Percentiles rank a stretch among this genome's conserved stretches.
Conservation (phyloP, 2,329 filamentous ascomycete genomes). For the Akanthomyces dipterigenus region DNA sequence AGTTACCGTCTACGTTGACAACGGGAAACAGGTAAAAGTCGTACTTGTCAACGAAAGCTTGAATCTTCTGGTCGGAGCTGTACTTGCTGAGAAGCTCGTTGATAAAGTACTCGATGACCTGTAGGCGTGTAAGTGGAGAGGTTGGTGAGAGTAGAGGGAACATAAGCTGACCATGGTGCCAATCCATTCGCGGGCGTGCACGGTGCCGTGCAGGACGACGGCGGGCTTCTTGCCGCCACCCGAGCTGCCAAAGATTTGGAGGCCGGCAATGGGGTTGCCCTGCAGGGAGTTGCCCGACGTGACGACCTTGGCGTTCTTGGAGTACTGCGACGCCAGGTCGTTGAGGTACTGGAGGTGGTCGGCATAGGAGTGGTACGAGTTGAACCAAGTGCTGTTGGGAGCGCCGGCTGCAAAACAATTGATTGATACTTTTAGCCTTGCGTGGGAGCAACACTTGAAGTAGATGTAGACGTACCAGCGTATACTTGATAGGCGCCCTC, state of each 20-base stretch:
- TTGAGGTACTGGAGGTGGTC: constrained; percentile 43
- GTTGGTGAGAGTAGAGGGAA: background rate
- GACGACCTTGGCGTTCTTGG: constrained; percentile 41
- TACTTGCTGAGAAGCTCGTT: constrained; percentile 43
- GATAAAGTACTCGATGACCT: constrained; percentile 46
- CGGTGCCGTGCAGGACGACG: constrained; percentile 49
- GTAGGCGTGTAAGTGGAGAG: background rate
- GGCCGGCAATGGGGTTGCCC: constrained; percentile 52
- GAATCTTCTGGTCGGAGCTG: constrained; percentile 29
- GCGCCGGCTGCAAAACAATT: constrained; percentile 18
- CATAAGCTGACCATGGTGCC: constrained; percentile 37
- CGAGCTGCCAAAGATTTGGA: constrained; percentile 46
- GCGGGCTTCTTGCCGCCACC: constrained; percentile 40
- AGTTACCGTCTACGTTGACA: constrained; percentile 53
- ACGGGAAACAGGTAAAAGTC: constrained; percentile 61
- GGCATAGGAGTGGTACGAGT: constrained; percentile 44
- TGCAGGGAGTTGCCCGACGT: constrained; percentile 40
- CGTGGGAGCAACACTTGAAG: no score
- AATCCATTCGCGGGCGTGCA: constrained; percentile 57
- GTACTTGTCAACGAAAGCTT: constrained; percentile 49
- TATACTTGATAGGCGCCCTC: constrained; percentile 27
- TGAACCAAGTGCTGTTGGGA: constrained; percentile 39
- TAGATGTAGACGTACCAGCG: constrained; percentile 12
- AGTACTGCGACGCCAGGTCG: constrained; percentile 36
- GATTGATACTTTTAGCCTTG: no score